These are phyloP conservation scores for Osmanthus fragrans DNA, from an alignment of 257 asterid species.

Conservation along the genomic window DNA sequence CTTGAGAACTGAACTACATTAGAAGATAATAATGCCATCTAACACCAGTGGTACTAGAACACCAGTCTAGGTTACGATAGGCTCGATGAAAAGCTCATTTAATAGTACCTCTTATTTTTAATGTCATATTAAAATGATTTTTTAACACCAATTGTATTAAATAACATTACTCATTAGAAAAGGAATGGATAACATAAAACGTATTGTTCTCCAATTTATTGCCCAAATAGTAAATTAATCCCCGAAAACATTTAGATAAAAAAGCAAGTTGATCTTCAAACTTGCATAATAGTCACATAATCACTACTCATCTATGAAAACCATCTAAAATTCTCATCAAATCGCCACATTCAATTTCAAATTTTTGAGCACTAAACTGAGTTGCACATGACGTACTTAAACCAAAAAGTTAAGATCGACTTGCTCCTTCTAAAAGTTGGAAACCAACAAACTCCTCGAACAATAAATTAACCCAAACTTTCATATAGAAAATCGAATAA, in stretches of 20 bases:
- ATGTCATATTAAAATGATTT: too few relatives aligned
- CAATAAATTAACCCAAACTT: too few relatives aligned
- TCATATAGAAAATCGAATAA: too few relatives aligned
- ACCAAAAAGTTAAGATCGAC: not conserved
- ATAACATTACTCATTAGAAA: too few relatives aligned
- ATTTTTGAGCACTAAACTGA: not conserved
- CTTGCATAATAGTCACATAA: not conserved
- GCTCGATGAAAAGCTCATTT: too few relatives aligned
- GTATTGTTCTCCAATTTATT: not conserved
- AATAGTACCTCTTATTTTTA: too few relatives aligned
- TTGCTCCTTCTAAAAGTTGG: not conserved
- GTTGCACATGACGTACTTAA: too few relatives aligned
- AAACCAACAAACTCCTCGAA: not conserved
- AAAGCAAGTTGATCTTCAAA: not conserved
- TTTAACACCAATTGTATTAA: too few relatives aligned
- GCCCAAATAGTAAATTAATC: not conserved
- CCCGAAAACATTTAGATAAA: not conserved
- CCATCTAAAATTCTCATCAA: not conserved
- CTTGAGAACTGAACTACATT: not conserved
- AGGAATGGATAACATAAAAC: not conserved
- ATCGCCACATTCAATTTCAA: not conserved
- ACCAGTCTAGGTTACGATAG: too few relatives aligned
- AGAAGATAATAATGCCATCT: too few relatives aligned
- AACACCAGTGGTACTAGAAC: too few relatives aligned
- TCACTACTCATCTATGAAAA: not conserved